Evolutionary conservation across 305 asterid species (phyloP), one percentile per base, ranked within the genome.

Genomic region (Fraxinus latifolia): DNA sequence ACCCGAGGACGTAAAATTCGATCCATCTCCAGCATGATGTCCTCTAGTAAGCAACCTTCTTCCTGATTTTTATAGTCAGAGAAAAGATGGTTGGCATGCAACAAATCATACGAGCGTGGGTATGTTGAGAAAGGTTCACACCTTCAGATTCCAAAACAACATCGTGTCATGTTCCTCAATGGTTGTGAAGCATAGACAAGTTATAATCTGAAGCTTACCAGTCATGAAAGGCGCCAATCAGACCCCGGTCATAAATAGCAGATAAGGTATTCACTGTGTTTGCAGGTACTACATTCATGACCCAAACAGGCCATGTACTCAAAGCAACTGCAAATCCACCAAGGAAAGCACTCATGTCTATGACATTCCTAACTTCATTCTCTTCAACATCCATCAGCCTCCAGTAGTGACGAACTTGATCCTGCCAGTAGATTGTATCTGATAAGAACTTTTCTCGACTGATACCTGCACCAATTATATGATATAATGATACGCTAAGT

Each of bases 331-430:
- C 93, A 89, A 94, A 96, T 73, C 97, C 96, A 82, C 99, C 99
- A n/a, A 93, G 93, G 82, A 84, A 88, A 79, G 99, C 97, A 83
- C 89, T 91, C 97, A 92, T 93, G 89, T 96, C 98, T 97, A 92
- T 93, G 34, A 92, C 92, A 83, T 96, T 96, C 19, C 95, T 87
- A 85, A 94, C 84, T 81, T 90, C 91, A 11, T 86, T 87, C 88
- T 96, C 95, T 62, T 90, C 92, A 70, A 89, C 94, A 60, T 82
- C 81, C 95, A 96, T 89, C 86, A 96, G 83, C 86, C 99, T 89
- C 98, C 98, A 94, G 83, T 92, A 96, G 84, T 96, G 98, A 29
- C 96, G 94, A 80, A 94, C 91, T 88, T 94, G 98, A 74, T 89
- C 92, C 85, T 89, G 91, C 92, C 92, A 91, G 83, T 93, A 96